Conservation (phyloP, 164 flowering plant genomes). For the Berberis thunbergii region DNA sequence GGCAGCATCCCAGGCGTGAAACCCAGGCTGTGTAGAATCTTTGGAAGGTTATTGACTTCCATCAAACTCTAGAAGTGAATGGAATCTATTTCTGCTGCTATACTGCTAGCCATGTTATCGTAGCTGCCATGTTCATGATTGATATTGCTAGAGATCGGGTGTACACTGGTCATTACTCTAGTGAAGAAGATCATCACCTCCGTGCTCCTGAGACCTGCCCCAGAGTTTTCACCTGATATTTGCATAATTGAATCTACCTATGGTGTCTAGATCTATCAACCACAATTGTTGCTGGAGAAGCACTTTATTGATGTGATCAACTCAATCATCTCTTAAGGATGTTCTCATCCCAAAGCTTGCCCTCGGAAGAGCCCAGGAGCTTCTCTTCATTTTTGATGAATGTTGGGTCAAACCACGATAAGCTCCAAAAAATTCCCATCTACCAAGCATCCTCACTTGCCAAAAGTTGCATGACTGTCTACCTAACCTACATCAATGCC, state of each 20-base stretch:
- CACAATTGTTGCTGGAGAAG: constrained; percentile 75
- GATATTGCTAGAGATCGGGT: constrained; percentile 96
- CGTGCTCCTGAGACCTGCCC: constrained; percentile 91
- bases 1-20: no score
- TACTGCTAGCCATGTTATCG: constrained; percentile 97
- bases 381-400: constrained; percentile 88
- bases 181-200: constrained; percentile 94
- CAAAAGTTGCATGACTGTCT: constrained; percentile 69
- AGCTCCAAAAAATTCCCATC: constrained; percentile 83
- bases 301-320: constrained; percentile 91
- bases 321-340: constrained; percentile 63
- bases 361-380: constrained; percentile 97
- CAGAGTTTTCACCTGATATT: no score
- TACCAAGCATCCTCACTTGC: constrained; percentile 99
- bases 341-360: constrained; percentile 93
- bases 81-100: constrained; percentile 55
- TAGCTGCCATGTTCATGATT: constrained; percentile 99
- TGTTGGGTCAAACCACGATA: constrained; percentile 96
- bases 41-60: no score
- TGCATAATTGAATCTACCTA: constrained; percentile 43
- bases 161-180: constrained; percentile 93
- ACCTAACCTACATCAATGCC: no score
- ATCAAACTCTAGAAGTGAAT: no score
- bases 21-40: no score
- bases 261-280: constrained; percentile 88